Conservation (phyloP, 345 rosid genomes). For the Hibiscus trionum region DNA sequence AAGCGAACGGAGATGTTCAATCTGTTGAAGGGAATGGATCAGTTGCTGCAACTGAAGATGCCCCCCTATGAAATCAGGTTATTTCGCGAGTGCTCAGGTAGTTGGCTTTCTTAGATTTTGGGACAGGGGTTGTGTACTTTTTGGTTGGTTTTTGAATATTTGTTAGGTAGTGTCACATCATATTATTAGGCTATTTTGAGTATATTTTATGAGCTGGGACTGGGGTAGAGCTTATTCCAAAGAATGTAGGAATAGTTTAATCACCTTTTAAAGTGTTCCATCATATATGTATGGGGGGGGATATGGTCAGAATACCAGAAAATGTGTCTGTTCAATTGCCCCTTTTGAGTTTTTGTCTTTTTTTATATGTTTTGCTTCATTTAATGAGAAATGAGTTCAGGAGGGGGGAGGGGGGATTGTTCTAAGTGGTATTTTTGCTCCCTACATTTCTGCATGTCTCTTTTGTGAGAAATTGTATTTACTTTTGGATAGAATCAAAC, state of each 20-base stretch:
- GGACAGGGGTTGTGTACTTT: slow-evolving; percentile 10
- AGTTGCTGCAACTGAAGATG: slow-evolving; percentile 11
- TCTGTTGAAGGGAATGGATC: slow-evolving; percentile 21
- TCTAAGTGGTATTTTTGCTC: too few relatives aligned
- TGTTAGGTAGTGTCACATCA: not conserved
- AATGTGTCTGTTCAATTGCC: too few relatives aligned
- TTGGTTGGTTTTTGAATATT: not conserved
- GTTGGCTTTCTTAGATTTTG: not conserved
- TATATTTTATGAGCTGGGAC: not conserved
- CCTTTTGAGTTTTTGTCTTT: too few relatives aligned
- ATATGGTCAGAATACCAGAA: too few relatives aligned
- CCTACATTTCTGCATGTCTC: too few relatives aligned
- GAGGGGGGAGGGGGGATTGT: too few relatives aligned
- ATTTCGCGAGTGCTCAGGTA: slow-evolving; percentile 35
- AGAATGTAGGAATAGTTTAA: not conserved
- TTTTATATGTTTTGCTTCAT: too few relatives aligned
- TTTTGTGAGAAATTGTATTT: too few relatives aligned
- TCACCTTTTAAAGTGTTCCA: not conserved
- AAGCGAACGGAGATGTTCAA: slow-evolving; percentile 23
- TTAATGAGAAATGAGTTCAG: too few relatives aligned
- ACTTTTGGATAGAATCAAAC: too few relatives aligned
- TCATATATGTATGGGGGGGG: too few relatives aligned
- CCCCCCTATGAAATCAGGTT: slow-evolving; percentile 9
- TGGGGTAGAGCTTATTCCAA: not conserved
- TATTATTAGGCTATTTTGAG: not conserved